Base-by-base conservation (phyloP, 2,329 filamentous ascomycete species). In the Fusarium keratoplasticum region DNA sequence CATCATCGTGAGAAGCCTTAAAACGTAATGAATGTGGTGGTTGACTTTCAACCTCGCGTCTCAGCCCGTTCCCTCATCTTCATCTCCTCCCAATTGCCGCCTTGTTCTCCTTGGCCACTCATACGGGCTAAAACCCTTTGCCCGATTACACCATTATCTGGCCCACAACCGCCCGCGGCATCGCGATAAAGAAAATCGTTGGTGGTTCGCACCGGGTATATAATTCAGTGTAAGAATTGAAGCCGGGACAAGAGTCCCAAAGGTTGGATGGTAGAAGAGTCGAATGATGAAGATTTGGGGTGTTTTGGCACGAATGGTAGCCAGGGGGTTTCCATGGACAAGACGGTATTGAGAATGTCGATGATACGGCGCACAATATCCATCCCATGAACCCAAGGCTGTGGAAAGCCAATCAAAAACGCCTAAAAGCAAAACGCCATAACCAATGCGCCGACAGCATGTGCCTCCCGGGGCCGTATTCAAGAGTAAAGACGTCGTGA, bases 401-500 rank as follows among this genome's bases (percentile, higher is more conserved):
- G 62, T 71, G 59, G 52, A 57, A 69, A 71, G 61, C 66, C 71
- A 75, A 72, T 71, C 64, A 60, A 33, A 67, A 70, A 70, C 69
- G 71, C 70, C 62, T 11, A 75, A 73, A 74, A 72, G 79, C 75
- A 70, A 66, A 84, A 85, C 82, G 80, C 84, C 83, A 62, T 78
- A 81, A 78, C 81, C 74, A 80, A 84, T 85, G 80, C 80, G 74
- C 67, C 69, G 65, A 72, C 61, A 67, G 62, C 61, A 67, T 68
- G 61, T 70, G 60, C 72, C 73, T 70, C 72, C 71, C 69, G 25
- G 68, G 58, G 69, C 75, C 74, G 65, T 80, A 77, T 78, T 75
- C 73, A 80, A 78, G 61, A 69, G 70, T 69, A 65, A 68, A 76
- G 65, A 73, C 65, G 61, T 77, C 75, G 72, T 80, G 69, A 69